Percentiles rank a stretch among this genome's conserved stretches.
Conservation (phyloP, 257 asterid genomes). For the Scutellaria galericulata region DNA sequence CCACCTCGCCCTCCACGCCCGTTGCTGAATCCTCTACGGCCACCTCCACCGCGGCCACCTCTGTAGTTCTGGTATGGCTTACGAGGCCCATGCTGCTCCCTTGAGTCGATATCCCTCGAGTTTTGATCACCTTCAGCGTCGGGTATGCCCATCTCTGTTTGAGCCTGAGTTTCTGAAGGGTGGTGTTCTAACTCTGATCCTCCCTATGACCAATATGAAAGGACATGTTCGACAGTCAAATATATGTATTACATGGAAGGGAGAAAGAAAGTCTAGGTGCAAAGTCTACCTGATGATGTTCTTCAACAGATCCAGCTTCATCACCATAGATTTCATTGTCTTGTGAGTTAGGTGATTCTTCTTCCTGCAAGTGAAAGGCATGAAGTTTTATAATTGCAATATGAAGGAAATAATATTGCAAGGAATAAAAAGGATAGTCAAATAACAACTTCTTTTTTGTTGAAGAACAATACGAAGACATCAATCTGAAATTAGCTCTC, state of each 20-base stretch:
- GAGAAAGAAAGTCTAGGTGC: background rate
- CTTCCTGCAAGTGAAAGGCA: slow-evolving; percentile 60
- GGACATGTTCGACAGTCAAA: background rate
- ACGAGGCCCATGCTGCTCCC: slow-evolving; percentile 53
- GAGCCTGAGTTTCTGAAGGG: slow-evolving; percentile 45
- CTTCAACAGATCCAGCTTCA: slow-evolving; percentile 48
- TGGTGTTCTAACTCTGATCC: slow-evolving; percentile 41
- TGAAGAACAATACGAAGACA: background rate
- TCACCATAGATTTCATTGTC: slow-evolving; percentile 43
- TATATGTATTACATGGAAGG: background rate
- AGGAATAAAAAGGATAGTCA: background rate
- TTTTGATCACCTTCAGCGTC: slow-evolving; percentile 50
- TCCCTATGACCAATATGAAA: slow-evolving; percentile 40
- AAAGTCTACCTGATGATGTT: slow-evolving; percentile 56
- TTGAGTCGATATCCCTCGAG: slow-evolving; percentile 43
- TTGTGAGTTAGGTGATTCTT: slow-evolving; percentile 47
- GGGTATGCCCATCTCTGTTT: slow-evolving; percentile 38
- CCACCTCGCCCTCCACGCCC: slow-evolving; percentile 72
- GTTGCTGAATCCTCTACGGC: slow-evolving; percentile 58
- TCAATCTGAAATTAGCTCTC: background rate
- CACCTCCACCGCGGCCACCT: slow-evolving; percentile 57
- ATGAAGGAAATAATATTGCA: background rate
- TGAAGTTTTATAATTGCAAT: background rate
- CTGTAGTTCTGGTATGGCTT: slow-evolving; percentile 55
- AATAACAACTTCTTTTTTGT: background rate